Base-by-base conservation (phyloP, 495 filamentous ascomycete species). In the Opeltia flavorubescens region DNA sequence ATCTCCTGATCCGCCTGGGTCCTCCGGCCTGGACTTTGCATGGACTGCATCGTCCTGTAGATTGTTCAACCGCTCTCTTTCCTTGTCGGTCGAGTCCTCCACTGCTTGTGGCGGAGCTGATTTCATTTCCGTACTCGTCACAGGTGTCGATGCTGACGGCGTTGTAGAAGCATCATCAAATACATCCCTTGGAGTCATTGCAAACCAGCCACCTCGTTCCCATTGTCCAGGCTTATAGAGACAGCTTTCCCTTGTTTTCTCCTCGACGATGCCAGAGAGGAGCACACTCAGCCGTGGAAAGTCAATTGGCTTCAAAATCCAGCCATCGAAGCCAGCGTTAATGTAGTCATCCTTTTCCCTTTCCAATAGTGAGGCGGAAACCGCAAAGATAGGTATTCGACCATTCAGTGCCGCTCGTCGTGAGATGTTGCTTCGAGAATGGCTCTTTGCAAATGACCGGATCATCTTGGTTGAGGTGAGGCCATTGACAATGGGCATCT, bases 401-500 rank as follows among this genome's bases (percentile, higher is more conserved):
- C 70, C 69, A 44, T 76, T 71, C 8, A 59, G 50, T 2, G 60
- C 44, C 6, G 72, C 69, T 6, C 72, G 60, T 1, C 53, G 29
- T 3, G 79, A 78, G 17, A 78, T 64, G 3, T 64, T 58, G 2
- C 47, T 46, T 48, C 46, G 44, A 6, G 59, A 51, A 27, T 58
- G 52, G 17, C 68, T 61, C 11, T 68, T 62, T 54, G 95, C 89
- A 48, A 75, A 75, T 2, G 76, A 70, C 17, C 89, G 77, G 48
- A 95, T 94, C 70, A 83, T 77, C 58, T 82, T 80, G 1, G 88
- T 86, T 5, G 86, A 81, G n/a, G 71, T 74, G 27, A 87, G 74
- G 30, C 89, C 89, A 54, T 94, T 87, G 41, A 89, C 83, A 43
- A 95, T 93, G 11, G 89, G 89, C 89, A 95, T 95, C 81, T 89